phyloP scores from a whole-genome alignment of 1,284 basidiomycete genomes.

The Baeospora myosura region DNA sequence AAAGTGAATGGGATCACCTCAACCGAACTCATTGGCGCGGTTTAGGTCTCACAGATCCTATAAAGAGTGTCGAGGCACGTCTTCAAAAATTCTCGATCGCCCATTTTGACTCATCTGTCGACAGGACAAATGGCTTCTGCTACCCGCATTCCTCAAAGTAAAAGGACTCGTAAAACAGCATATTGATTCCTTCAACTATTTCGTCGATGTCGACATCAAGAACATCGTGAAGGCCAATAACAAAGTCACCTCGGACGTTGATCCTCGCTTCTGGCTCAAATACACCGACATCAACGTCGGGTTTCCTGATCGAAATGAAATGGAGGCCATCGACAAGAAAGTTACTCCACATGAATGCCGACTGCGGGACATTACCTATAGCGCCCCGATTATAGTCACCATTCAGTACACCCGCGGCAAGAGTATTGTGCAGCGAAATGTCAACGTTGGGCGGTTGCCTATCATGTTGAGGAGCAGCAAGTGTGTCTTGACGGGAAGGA shows the following conservation, averaged over 20 bases:
- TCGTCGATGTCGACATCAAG: constrained; percentile 95
- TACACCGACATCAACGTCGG: constrained; percentile 95
- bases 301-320: constrained; percentile 84
- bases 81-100: neutral
- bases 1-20: constrained; percentile 55
- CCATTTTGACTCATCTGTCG: constrained; percentile 4
- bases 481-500: constrained; percentile 79
- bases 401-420: constrained; percentile 94
- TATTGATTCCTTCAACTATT: constrained; percentile 99
- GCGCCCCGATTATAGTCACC: constrained; percentile 90
- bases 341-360: constrained; percentile 98
- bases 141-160: constrained; percentile 92
- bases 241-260: constrained; percentile 92
- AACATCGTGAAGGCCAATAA: constrained; percentile 93
- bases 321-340: constrained; percentile 71
- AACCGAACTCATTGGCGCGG: constrained; percentile 60
- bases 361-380: constrained; percentile 92
- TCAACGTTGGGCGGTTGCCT: constrained; percentile 88
- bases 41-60: constrained; percentile 67
- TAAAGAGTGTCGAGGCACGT: constrained; percentile 71
- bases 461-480: constrained; percentile 98
- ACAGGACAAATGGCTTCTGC: constrained; percentile 94
- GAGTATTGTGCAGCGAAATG: constrained; percentile 81
- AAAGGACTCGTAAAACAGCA: constrained; percentile 99
- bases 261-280: constrained; percentile 95